Evolutionary conservation across 306 rosid species (phyloP).

Genomic region (Arachis hypogaea): DNA sequence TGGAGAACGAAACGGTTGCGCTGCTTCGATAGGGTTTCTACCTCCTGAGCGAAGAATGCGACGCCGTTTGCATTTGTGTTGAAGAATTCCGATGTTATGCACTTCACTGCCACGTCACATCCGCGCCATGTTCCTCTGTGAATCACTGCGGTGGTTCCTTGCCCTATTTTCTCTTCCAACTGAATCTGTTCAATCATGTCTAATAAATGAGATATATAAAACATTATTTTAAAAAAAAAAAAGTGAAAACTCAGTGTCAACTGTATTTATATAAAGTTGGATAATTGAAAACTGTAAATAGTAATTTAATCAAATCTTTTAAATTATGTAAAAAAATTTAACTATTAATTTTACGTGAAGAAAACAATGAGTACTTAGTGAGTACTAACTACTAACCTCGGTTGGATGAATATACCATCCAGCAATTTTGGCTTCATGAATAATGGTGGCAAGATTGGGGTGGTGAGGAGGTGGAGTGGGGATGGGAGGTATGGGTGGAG

Average conservation of each 20-base stretch:
- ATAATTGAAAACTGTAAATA: no score
- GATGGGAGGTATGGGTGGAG: constrained; percentile 37
- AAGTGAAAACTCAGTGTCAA: no score
- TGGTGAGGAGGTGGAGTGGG: constrained; percentile 21
- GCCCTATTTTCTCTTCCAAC: constrained; percentile 66
- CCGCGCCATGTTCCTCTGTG: constrained; percentile 77
- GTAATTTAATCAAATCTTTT: no score
- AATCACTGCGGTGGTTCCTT: constrained; percentile 73
- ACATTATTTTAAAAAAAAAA: background rate
- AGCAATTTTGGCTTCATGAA: constrained; percentile 57
- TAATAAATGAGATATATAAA: no score
- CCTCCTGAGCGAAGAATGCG: constrained; percentile 65
- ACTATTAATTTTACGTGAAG: no score
- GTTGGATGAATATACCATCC: constrained; percentile 74
- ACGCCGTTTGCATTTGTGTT: constrained; percentile 52
- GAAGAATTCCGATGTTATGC: constrained; percentile 62
- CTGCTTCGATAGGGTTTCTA: constrained; percentile 66
- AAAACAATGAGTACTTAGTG: no score
- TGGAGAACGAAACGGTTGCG: constrained; percentile 73
- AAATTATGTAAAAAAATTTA: no score
- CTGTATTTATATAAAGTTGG: no score
- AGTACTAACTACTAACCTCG: constrained; percentile 50
- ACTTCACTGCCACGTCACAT: constrained; percentile 75
- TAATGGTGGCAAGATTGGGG: constrained; percentile 49
- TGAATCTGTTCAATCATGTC: constrained; percentile 43